phyloP scores from a whole-genome alignment of 129 eudicot species.

The Lactuca sativa region DNA sequence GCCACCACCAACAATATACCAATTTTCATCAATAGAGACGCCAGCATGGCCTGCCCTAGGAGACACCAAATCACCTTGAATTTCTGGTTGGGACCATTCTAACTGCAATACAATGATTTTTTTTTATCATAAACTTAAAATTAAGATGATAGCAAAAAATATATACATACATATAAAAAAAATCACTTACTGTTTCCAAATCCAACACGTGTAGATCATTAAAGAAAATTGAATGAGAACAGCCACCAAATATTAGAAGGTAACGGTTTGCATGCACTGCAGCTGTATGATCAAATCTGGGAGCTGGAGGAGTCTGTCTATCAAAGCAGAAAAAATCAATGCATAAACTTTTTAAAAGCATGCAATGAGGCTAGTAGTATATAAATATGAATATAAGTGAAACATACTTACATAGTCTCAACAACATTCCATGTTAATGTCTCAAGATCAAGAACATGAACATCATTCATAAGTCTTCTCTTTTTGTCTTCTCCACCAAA shows the following conservation, averaged over 20 bases:
- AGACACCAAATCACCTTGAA: constrained; percentile 79
- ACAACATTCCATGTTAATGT: constrained; percentile 69
- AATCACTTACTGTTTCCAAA: constrained; percentile 70
- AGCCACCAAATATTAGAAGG: constrained; percentile 89
- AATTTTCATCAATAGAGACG: constrained; percentile 61
- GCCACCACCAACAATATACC: constrained; percentile 98
- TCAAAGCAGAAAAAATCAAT: constrained; percentile 39
- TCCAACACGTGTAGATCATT: constrained; percentile 85
- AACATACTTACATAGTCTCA: constrained; percentile 59
- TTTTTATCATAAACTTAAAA: background rate
- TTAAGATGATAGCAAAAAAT: background rate
- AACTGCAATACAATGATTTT: constrained; percentile 43
- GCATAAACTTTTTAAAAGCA: constrained; percentile 13
- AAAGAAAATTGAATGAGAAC: constrained; percentile 90
- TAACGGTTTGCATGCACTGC: constrained; percentile 80
- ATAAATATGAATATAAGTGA: constrained; percentile 1
- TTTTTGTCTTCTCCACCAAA: constrained; percentile 90
- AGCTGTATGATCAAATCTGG: constrained; percentile 93
- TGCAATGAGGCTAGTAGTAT: constrained; percentile 1
- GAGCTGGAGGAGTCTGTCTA: constrained; percentile 91
- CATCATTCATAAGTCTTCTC: constrained; percentile 69
- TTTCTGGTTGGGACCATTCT: constrained; percentile 96
- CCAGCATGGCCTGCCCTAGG: constrained; percentile 98
- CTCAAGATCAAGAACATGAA: constrained; percentile 78
- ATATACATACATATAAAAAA: constrained; percentile 1